These are phyloP conservation scores for Calcarisporium arbuscula DNA, from an alignment of 2,329 filamentous ascomycete genomes.

Conservation along the genomic window DNA sequence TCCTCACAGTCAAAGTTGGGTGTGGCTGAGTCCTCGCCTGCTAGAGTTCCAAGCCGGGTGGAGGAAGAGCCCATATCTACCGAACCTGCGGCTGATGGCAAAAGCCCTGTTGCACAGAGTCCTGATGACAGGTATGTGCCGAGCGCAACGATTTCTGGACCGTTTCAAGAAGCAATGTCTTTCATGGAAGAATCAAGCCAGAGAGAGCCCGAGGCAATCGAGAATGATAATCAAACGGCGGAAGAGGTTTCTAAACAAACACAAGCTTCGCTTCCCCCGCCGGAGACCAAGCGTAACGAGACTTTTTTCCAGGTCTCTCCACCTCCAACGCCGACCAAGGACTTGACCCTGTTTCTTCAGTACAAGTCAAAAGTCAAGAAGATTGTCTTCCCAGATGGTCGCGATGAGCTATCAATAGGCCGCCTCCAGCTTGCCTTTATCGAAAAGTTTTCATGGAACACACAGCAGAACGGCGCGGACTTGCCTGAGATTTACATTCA, in stretches of 20 bases:
- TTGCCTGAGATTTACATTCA: constrained; percentile 97
- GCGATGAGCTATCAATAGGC: constrained; percentile 77
- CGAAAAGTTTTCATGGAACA: constrained; percentile 99
- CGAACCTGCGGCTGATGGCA: constrained; percentile 16
- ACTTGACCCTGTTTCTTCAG: constrained; percentile 88
- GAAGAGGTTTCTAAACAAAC: constrained; percentile 16
- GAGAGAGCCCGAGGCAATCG: constrained; percentile 7
- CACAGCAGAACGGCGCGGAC: constrained; percentile 86
- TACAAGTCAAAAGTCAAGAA: constrained; percentile 98
- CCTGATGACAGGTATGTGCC: constrained; percentile 59
- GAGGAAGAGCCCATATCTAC: constrained; percentile 48
- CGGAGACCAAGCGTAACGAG: constrained; percentile 37
- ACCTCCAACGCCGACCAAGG: constrained; percentile 63
- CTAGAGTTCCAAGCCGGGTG: constrained; percentile 52
- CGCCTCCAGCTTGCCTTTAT: constrained; percentile 93
- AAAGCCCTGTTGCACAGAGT: constrained; percentile 41
- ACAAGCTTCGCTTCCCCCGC: constrained; percentile 18
- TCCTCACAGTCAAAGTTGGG: constrained; percentile 37
- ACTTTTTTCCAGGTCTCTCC: constrained; percentile 57
- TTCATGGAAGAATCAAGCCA: constrained; percentile 19
- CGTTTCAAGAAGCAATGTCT: constrained; percentile 39
- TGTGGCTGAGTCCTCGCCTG: constrained; percentile 52
- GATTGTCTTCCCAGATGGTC: constrained; percentile 79
- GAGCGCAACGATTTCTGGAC: constrained; percentile 54
- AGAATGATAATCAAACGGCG: too few relatives aligned